phyloP scores from a whole-genome alignment of 805 yeast species.

The Millerago galiae region DNA sequence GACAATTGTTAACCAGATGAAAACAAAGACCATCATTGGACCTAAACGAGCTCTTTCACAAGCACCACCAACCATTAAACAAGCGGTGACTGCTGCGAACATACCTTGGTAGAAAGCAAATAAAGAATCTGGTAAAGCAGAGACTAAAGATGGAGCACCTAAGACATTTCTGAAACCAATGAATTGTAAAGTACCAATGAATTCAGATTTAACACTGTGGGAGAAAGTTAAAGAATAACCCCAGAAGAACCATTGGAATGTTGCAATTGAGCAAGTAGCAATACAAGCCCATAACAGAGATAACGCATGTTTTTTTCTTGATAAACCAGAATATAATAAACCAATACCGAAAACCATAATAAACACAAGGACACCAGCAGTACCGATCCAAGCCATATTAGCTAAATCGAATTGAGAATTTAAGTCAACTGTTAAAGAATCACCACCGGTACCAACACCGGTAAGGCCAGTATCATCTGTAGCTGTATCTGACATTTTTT shows the following conservation, averaged over 20 bases:
- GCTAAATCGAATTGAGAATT: slow-evolving; percentile 64
- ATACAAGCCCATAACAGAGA: slow-evolving; percentile 89
- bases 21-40: slow-evolving; percentile 92
- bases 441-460: slow-evolving; percentile 69
- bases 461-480: slow-evolving; percentile 33
- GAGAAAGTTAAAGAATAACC: slow-evolving; percentile 88
- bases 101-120: slow-evolving; percentile 91
- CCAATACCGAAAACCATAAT: slow-evolving; percentile 97
- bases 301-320: slow-evolving; percentile 93
- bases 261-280: slow-evolving; percentile 60
- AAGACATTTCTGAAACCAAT: slow-evolving; percentile 75
- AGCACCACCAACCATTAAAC: slow-evolving; percentile 94
- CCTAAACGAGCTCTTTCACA: slow-evolving; percentile 96
- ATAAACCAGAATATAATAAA: slow-evolving; percentile 82
- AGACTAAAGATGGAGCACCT: slow-evolving; percentile 66
- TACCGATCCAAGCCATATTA: slow-evolving; percentile 81
- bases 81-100: slow-evolving; percentile 92
- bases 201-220: slow-evolving; percentile 50
- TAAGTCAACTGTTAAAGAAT: slow-evolving; percentile 64
- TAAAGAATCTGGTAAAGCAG: slow-evolving; percentile 75
- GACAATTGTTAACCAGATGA: slow-evolving; percentile 90
- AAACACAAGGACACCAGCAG: slow-evolving; percentile 76
- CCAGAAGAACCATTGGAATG: slow-evolving; percentile 98
- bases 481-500: not conserved
- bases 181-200: slow-evolving; percentile 76